Evolutionary conservation across 192 early-diverging fungal species (phyloP).

Genomic region (Paraglomus brasilianum): DNA sequence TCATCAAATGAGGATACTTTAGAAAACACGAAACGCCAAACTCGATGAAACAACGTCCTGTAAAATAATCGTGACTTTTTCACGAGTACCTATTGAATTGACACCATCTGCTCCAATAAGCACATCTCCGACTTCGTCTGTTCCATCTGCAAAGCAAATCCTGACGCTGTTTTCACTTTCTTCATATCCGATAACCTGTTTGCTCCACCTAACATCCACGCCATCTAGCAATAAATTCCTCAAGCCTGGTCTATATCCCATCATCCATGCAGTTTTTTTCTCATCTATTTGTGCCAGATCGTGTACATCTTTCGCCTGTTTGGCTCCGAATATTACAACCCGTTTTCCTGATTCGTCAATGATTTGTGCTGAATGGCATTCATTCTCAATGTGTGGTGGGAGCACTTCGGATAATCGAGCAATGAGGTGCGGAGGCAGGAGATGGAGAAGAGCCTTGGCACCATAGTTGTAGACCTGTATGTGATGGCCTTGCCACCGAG

Average conservation of each 20-base stretch:
- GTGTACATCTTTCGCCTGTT: background rate
- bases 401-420: conserved; percentile 9
- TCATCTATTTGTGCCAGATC: background rate
- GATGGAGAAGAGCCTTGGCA: background rate
- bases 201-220: conserved; percentile 4
- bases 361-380: background rate
- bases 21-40: too few species aligned
- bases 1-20: too few species aligned
- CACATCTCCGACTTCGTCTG: conserved; percentile 2
- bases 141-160: conserved; percentile 18
- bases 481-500: conserved; percentile 7
- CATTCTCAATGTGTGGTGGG: background rate
- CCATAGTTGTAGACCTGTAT: background rate
- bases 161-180: conserved; percentile 1
- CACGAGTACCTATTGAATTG: conserved; percentile 2
- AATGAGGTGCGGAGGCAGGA: background rate
- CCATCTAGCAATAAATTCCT: conserved; percentile 10
- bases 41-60: too few species aligned
- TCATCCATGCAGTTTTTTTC: background rate
- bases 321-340: background rate
- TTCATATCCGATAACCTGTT: conserved; percentile 16
- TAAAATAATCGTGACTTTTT: background rate
- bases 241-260: background rate
- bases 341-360: conserved; percentile 3
- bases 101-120: conserved; percentile 16